Evolutionary conservation across 108 stramenopile species (phyloP), one percentile per base, ranked within the genome.

Genomic region (Heterococcus sp.): DNA sequence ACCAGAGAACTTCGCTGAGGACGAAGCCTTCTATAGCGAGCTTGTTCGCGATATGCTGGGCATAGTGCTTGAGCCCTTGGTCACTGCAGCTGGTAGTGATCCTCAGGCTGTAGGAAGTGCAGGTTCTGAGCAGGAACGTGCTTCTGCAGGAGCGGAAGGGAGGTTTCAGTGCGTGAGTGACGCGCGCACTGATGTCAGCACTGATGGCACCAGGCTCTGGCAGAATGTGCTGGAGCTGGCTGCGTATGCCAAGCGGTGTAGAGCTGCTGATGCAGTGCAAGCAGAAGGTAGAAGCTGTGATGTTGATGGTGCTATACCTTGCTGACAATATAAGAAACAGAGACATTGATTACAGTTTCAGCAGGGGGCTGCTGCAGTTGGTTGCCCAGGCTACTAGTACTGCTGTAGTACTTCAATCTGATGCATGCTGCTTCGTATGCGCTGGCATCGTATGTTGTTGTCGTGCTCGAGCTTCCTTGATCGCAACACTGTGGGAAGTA

Each of bases 1-100:
- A 1, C 46, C 35, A 37, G 71, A 81, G 63, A 81, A 81, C 65
- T 14, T 39, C 14, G 79, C 64, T 26, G 35, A 71, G 14, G 79
- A 81, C 40, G 70, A 81, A 38, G 31, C 35, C 4, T 73, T 81
- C 28, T 81, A 81, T 66, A 72, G 72, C 32, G 36, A 38, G 26
- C 72, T 81, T 71, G 68, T 70, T 71, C 72, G 72, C 33, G 79
- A 81, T 33, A 28, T 81, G 32, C 38, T 73, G 31, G 63, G 46
- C 27, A 71, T 81, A 1, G 30, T 70, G 63, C 72, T 81, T 27
- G 39, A 73, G 35, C 79, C 79, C 1, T 39, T 14, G 8, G 46
- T 58, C 46, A 21, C 46, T 58, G 46, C 21, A 8, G 46, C 46
- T 14, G 8, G 46, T 21, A 21, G 46, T 14, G 46, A 21, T 8